Percentiles rank a stretch among this genome's conserved stretches.
Conservation (phyloP, 2,329 filamentous ascomycete genomes). For the Diaporthe humulicola region DNA sequence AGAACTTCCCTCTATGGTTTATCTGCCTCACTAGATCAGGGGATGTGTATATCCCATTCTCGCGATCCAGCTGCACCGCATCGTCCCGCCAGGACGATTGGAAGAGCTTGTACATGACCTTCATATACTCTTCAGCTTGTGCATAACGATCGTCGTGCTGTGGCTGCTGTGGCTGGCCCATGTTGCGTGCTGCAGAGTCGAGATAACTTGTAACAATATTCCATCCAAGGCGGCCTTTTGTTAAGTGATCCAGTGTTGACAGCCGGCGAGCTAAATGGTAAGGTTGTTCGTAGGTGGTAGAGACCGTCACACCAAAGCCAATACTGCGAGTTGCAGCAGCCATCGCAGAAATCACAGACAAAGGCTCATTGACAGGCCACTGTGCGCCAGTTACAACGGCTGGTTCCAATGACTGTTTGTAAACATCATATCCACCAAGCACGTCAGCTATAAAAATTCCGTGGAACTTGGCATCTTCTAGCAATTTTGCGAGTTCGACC, state of each 20-base stretch:
- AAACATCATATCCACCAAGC: slow-evolving; percentile 76
- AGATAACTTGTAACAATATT: slow-evolving; percentile 77
- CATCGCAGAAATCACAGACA: slow-evolving; percentile 75
- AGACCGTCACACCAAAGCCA: slow-evolving; percentile 77
- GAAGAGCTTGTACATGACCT: slow-evolving; percentile 69
- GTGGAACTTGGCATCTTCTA: slow-evolving; percentile 74
- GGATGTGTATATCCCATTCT: slow-evolving; percentile 68
- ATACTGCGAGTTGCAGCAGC: slow-evolving; percentile 76
- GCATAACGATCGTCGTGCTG: slow-evolving; percentile 72
- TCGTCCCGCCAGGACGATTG: slow-evolving; percentile 67
- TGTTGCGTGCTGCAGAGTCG: slow-evolving; percentile 74
- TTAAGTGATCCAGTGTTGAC: slow-evolving; percentile 76
- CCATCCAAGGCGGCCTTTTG: slow-evolving; percentile 68
- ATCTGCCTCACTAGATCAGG: slow-evolving; percentile 72
- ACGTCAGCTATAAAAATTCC: slow-evolving; percentile 78
- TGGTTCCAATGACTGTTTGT: slow-evolving; percentile 70
- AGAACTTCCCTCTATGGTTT: slow-evolving; percentile 71
- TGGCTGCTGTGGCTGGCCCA: slow-evolving; percentile 69
- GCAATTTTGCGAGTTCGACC: slow-evolving; percentile 69
- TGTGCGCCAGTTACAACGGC: slow-evolving; percentile 74
- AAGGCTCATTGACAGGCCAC: slow-evolving; percentile 79
- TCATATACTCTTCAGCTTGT: slow-evolving; percentile 73
- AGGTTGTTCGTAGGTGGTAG: slow-evolving; percentile 78
- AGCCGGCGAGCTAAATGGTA: slow-evolving; percentile 76
- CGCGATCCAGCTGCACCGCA: slow-evolving; percentile 65